Percentiles rank a stretch among this genome's conserved stretches.
Evolutionary conservation across 352 stramenopile species (phyloP).

Genomic region (Blastocystis sp.): DNA sequence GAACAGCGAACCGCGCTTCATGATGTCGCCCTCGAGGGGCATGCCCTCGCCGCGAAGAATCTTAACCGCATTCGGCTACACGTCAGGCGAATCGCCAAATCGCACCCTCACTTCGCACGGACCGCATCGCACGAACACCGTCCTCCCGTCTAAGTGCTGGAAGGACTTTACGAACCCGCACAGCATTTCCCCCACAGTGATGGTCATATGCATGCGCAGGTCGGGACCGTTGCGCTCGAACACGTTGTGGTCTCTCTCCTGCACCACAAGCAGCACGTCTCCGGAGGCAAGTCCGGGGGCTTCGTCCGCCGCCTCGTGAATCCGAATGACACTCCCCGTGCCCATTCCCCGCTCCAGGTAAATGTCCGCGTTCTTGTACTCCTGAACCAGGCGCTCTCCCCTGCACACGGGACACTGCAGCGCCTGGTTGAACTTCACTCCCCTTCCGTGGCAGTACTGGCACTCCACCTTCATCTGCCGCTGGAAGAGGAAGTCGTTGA

Average conservation of each 20-base stretch:
- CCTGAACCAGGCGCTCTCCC: constrained; percentile 88
- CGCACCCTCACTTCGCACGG: constrained; percentile 70
- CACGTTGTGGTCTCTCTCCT: constrained; percentile 90
- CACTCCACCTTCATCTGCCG: constrained; percentile 92
- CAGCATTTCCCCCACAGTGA: constrained; percentile 89
- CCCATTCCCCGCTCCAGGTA: constrained; percentile 96
- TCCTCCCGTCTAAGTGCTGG: constrained; percentile 75
- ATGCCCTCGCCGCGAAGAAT: constrained; percentile 86
- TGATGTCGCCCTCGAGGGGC: constrained; percentile 92
- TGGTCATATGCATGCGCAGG: constrained; percentile 90
- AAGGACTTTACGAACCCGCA: constrained; percentile 78
- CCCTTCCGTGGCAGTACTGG: constrained; percentile 85
- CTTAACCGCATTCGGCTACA: constrained; percentile 75
- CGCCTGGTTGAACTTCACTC: constrained; percentile 86
- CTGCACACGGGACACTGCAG: constrained; percentile 85
- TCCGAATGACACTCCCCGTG: constrained; percentile 92
- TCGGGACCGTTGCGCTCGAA: constrained; percentile 94
- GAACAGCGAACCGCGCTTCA: constrained; percentile 93
- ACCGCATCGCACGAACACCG: constrained; percentile 63
- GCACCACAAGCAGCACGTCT: constrained; percentile 95
- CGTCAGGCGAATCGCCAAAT: constrained; percentile 51
- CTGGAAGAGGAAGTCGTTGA: constrained; percentile 94
- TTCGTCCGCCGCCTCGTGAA: constrained; percentile 91
- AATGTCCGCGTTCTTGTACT: constrained; percentile 93
- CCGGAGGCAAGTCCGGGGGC: constrained; percentile 82